Evolutionary conservation across 169 alveolate species (phyloP).

Genomic region (Haemoproteus tartakovskyi): DNA sequence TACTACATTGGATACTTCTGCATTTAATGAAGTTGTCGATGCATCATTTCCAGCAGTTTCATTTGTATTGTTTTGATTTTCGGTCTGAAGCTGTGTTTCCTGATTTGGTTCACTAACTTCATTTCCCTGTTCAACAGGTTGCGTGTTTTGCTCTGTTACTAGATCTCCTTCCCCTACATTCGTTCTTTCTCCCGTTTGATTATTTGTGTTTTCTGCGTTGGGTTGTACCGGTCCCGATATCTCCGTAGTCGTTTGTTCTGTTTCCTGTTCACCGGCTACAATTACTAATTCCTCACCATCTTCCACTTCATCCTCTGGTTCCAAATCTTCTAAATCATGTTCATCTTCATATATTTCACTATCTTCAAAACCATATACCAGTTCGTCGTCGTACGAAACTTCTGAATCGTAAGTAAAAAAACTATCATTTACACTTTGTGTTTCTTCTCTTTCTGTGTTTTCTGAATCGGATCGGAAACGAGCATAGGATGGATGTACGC

Average conservation of each 20-base stretch:
- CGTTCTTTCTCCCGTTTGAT: too few species aligned
- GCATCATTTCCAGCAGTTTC: neutral
- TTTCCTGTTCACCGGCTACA: neutral
- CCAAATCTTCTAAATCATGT: neutral
- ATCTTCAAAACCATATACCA: constrained; percentile 28
- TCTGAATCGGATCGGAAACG: constrained; percentile 59
- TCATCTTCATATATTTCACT: constrained; percentile 6
- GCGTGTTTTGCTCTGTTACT: constrained; percentile 2
- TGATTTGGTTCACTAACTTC: constrained; percentile 1
- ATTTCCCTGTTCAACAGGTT: neutral
- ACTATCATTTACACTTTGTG: constrained; percentile 33
- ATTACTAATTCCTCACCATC: neutral
- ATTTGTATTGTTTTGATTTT: neutral
- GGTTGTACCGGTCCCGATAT: too few species aligned
- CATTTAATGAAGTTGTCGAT: too few species aligned
- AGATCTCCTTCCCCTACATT: neutral
- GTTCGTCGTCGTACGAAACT: constrained; percentile 40
- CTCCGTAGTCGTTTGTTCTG: neutral
- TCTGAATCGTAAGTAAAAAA: constrained; percentile 40
- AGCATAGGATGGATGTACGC: constrained; percentile 60
- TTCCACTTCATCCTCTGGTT: constrained; percentile 12
- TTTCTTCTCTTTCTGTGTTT: constrained; percentile 25
- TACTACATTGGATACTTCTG: too few species aligned
- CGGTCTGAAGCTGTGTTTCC: constrained; percentile 1
- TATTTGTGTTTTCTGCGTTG: too few species aligned